Percentiles rank a stretch among this genome's conserved stretches.
phyloP scores from a whole-genome alignment of 164 flowering plant genomes.

The Chimonanthus salicifolius region DNA sequence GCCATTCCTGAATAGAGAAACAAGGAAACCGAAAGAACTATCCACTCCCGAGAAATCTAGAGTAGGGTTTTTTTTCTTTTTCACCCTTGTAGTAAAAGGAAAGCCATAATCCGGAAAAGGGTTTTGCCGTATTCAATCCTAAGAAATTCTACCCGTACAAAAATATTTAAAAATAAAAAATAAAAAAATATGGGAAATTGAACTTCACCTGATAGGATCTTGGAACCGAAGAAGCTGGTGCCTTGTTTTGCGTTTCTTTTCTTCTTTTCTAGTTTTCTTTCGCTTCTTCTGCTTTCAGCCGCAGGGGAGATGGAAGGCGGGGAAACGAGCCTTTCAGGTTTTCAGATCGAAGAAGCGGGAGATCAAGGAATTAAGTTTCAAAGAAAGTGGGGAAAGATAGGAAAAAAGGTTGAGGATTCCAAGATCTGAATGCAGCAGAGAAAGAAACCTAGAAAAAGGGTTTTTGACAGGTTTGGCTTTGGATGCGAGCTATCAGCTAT shows the following conservation, averaged over 20 bases:
- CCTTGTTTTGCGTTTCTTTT: background rate
- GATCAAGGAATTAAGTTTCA: background rate
- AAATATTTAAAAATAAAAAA: no score
- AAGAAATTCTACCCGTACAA: background rate
- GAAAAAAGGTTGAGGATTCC: background rate
- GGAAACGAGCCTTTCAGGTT: background rate
- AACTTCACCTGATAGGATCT: background rate
- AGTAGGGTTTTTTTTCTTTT: background rate
- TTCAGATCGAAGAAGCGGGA: no score
- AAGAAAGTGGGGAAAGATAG: background rate
- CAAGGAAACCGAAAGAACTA: no score
- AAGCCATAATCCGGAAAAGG: background rate
- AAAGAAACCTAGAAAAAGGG: background rate
- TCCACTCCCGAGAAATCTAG: background rate
- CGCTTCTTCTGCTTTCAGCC: background rate
- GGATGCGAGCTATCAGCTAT: background rate
- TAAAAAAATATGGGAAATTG: no score
- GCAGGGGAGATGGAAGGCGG: background rate
- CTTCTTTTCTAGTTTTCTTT: no score
- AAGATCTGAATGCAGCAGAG: background rate
- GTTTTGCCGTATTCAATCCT: background rate
- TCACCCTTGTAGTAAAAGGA: background rate
- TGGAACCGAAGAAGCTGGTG: background rate
- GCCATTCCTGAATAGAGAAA: no score
- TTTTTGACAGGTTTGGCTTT: background rate